Base-by-base conservation (phyloP, 164 flowering plant species). In the Hamamelis virginiana region DNA sequence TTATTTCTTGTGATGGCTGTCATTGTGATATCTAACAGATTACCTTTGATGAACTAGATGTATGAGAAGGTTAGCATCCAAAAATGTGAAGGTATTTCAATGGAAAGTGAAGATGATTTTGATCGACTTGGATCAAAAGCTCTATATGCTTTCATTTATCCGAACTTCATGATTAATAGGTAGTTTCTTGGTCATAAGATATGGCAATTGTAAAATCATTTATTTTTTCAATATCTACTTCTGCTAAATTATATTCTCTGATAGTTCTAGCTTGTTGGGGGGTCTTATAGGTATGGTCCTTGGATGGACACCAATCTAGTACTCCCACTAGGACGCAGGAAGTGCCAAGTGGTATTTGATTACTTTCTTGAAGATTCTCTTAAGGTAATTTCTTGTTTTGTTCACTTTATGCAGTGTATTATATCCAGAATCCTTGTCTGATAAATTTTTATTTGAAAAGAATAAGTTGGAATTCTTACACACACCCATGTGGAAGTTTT, bases 231-330 rank as follows among this genome's bases (percentile, higher is more conserved):
- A 38, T 0, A 19, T 25, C 62, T 56, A 16, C 19, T 25, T 25
- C 18, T 58, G 15, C 67, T 50, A 46, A 16, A 52, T 53, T 59
- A 2, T 57, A 12, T 8, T 1, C 26, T 44, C 46, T 72, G 5
- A 46, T 27, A 44, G 14, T 8, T 56, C 59, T 13, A 33, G 21
- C 56, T 13, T 21, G 65, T 46, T 65, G 46, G 9, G 11, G 26
- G 22, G 27, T 43, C 66, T 70, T 53, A 16, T 62, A 94, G 98
- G 83, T 95, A 92, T 71, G 97, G 98, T 62, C 98, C 97, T 48
- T 92, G 98, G 98, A 87, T 95, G 97, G 97, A 92, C 74, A 95
- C 97, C 23, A 95, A 95, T 80, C 86, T 92, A 18, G 97, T 91
- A 59, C 80, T 95, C 41, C 98, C 98, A 9, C 66, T 88, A 25